A percentile compares a stretch with the other conserved stretches of the same genome.
phyloP scores from a whole-genome alignment of 306 rosid species.

The Psophocarpus tetragonolobus region DNA sequence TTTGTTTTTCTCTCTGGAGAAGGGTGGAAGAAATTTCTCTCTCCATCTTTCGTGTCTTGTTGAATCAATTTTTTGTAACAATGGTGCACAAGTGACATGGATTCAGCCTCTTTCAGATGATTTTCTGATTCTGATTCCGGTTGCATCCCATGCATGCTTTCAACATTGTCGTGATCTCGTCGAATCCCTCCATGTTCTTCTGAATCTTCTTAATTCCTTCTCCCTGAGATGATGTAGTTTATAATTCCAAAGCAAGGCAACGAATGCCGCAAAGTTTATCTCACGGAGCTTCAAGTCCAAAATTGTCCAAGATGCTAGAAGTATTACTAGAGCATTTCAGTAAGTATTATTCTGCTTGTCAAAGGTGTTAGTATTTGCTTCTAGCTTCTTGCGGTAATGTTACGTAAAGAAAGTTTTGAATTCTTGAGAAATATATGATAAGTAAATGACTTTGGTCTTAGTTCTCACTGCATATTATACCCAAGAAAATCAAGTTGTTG shows the following conservation, averaged over 20 bases:
- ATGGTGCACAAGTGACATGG: too few relatives aligned
- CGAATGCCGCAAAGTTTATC: slow-evolving; percentile 81
- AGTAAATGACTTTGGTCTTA: background rate
- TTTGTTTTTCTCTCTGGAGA: too few relatives aligned
- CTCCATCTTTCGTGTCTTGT: too few relatives aligned
- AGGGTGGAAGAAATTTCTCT: too few relatives aligned
- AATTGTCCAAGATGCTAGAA: slow-evolving; percentile 88
- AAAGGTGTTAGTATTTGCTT: slow-evolving; percentile 26
- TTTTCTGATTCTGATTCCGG: too few relatives aligned
- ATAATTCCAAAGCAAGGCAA: slow-evolving; percentile 69
- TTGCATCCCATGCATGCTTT: too few relatives aligned
- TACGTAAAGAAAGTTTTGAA: background rate
- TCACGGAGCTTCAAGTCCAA: slow-evolving; percentile 89
- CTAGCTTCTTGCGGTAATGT: slow-evolving; percentile 4
- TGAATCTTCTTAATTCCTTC: too few relatives aligned
- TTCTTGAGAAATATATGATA: background rate
- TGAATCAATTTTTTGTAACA: too few relatives aligned
- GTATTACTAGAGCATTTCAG: slow-evolving; percentile 89
- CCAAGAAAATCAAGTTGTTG: slow-evolving; percentile 4
- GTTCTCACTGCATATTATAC: background rate
- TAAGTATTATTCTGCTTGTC: slow-evolving; percentile 48
- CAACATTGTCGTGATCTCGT: too few relatives aligned
- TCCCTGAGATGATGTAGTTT: too few relatives aligned
- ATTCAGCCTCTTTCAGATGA: too few relatives aligned
- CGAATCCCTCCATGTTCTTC: too few relatives aligned